Evolutionary conservation across 148 eudicot species (phyloP).

Genomic region (Tetragonia tetragonoides): DNA sequence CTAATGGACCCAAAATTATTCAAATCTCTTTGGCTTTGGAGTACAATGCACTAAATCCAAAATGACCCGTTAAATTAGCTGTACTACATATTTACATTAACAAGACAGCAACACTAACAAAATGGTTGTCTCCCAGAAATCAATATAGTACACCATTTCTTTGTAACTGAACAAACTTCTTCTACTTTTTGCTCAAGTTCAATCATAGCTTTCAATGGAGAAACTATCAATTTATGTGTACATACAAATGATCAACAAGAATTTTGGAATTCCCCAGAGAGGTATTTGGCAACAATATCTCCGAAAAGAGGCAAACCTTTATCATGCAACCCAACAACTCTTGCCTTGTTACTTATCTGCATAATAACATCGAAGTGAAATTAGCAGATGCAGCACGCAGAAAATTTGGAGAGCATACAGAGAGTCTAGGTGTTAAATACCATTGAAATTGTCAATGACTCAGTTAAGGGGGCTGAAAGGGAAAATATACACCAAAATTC

Average conservation of each 20-base stretch:
- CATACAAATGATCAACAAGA: background rate
- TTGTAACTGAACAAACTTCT: background rate
- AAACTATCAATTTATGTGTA: background rate
- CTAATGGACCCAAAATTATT: no score
- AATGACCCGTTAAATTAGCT: no score
- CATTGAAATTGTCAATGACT: background rate
- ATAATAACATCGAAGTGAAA: constrained; percentile 12
- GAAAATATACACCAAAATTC: background rate
- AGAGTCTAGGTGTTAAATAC: background rate
- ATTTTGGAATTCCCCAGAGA: background rate
- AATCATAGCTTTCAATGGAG: constrained; percentile 1
- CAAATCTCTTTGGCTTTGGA: no score
- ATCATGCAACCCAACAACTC: constrained; percentile 74
- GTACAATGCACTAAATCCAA: no score
- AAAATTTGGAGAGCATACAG: background rate
- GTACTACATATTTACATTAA: no score
- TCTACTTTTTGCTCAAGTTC: background rate
- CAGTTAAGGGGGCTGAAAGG: background rate
- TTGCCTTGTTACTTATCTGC: constrained; percentile 65
- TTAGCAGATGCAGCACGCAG: constrained; percentile 13
- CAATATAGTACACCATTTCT: background rate
- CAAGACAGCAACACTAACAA: background rate
- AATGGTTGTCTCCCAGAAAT: background rate
- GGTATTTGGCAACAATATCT: background rate
- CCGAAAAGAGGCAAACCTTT: constrained; percentile 50